Conservation (phyloP, 176 grass and related monocot species). For the Hordeum marinum region DNA sequence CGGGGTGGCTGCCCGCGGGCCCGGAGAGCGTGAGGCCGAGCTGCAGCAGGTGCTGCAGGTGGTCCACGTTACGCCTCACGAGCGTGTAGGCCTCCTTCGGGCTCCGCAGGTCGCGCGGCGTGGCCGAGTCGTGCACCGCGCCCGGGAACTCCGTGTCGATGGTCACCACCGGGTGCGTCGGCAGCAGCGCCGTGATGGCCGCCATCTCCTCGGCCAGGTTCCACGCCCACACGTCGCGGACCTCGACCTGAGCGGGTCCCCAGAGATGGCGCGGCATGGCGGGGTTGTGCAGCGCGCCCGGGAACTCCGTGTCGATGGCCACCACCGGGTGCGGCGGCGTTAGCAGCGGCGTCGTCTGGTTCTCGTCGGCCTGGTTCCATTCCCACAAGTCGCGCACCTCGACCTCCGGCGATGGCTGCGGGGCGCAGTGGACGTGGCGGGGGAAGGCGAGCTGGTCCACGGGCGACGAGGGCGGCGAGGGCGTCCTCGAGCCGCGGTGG, state of each 20-base stretch:
- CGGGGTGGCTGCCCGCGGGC: background rate
- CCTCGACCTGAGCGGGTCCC: background rate
- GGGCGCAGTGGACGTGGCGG: too few species aligned
- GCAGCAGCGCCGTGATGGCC: background rate
- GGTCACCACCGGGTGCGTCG: conserved; percentile 10
- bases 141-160: conserved; percentile 47
- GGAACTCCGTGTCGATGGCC: conserved; percentile 37
- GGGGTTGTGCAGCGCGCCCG: conserved; percentile 22
- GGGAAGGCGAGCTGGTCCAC: too few species aligned
- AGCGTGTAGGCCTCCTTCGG: conserved; percentile 25
- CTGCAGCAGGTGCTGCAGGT: conserved; percentile 31
- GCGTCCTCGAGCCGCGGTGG: too few species aligned
- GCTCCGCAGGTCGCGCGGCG: conserved; percentile 15
- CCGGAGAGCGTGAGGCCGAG: conserved; percentile 23
- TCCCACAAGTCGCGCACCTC: background rate
- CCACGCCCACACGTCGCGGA: conserved; percentile 27
- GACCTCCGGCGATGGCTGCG: background rate
- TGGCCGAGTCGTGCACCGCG: conserved; percentile 8
- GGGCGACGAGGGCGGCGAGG: too few species aligned
- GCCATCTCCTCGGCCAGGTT: conserved; percentile 20
- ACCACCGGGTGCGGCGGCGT: conserved; percentile 6
- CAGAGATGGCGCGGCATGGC: background rate
- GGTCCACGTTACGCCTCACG: conserved; percentile 29
- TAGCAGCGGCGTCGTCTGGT: background rate
- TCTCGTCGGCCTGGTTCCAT: conserved; percentile 9